Evolutionary conservation across 2,329 filamentous ascomycete genomes (phyloP).

Genomic region (Monosporascus sp.): DNA sequence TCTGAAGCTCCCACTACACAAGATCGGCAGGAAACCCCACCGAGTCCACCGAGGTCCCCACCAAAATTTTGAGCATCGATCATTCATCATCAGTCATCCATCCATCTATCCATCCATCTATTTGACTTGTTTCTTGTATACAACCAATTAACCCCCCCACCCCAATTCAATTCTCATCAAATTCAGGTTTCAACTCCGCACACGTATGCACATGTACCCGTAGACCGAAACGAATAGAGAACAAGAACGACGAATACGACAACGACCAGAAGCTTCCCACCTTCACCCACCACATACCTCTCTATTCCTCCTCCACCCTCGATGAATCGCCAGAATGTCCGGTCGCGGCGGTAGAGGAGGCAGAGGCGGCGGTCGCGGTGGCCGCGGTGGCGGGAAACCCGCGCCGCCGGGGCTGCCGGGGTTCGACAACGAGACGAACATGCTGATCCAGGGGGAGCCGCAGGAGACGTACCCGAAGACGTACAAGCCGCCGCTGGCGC

Average conservation of each 20-base stretch:
- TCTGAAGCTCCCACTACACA: neutral
- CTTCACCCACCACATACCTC: no score
- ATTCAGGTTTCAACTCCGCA: neutral
- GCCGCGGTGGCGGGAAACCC: conserved; percentile 35
- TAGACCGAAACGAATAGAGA: neutral
- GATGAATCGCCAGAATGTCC: conserved; percentile 37
- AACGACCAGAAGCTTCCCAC: no score
- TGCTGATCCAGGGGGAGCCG: conserved; percentile 45
- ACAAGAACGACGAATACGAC: neutral
- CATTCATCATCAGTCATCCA: no score
- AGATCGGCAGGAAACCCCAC: conserved; percentile 3
- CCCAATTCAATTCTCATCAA: no score
- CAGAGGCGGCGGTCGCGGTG: conserved; percentile 40
- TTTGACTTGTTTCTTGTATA: no score
- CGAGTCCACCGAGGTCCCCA: conserved; percentile 5
- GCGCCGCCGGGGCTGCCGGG: conserved; percentile 38
- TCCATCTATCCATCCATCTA: neutral
- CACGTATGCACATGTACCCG: neutral
- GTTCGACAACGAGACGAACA: conserved; percentile 49
- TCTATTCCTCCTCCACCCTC: neutral
- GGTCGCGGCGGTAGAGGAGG: conserved; percentile 47
- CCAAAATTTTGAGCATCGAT: conserved; percentile 15
- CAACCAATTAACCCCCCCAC: neutral
- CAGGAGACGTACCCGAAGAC: conserved; percentile 52
- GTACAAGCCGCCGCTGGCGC: conserved; percentile 43